These are phyloP conservation scores for Lichtheimia ramosa DNA, from an alignment of 371 early-diverging fungal species.

Conservation along the genomic window DNA sequence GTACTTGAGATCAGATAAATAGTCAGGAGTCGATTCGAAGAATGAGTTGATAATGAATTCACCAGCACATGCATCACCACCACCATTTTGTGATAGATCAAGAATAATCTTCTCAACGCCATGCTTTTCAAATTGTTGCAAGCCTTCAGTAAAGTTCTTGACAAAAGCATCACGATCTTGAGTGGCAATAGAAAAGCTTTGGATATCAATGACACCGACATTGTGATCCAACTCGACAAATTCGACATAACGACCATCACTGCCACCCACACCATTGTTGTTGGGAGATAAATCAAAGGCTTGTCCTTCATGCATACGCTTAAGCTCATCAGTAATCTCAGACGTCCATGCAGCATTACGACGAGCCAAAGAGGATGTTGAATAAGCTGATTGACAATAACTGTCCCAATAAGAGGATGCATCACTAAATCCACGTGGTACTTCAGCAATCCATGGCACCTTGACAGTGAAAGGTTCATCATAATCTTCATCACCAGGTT, in stretches of 20 bases:
- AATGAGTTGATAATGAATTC: slow-evolving; percentile 50
- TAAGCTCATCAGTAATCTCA: slow-evolving; percentile 30
- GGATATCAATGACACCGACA: slow-evolving; percentile 53
- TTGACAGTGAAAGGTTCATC: slow-evolving; percentile 50
- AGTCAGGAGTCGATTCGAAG: slow-evolving; percentile 44
- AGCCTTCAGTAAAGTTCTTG: slow-evolving; percentile 31
- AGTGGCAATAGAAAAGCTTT: slow-evolving; percentile 43
- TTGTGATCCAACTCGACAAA: slow-evolving; percentile 34
- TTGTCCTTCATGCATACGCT: slow-evolving; percentile 37
- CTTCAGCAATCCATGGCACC: slow-evolving; percentile 52
- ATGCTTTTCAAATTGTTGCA: slow-evolving; percentile 36
- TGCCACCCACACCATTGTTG: slow-evolving; percentile 25
- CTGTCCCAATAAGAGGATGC: slow-evolving; percentile 42
- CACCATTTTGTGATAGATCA: slow-evolving; percentile 49
- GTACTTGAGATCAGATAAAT: slow-evolving; percentile 48
- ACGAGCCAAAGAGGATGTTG: slow-evolving; percentile 11
- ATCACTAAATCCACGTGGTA: slow-evolving; percentile 31
- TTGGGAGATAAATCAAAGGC: slow-evolving; percentile 24
- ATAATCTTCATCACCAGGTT: slow-evolving; percentile 37
- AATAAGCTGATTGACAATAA: slow-evolving; percentile 42
- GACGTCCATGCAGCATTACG: slow-evolving; percentile 15
- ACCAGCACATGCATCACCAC: slow-evolving; percentile 56
- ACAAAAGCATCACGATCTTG: slow-evolving; percentile 38
- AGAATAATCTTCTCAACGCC: slow-evolving; percentile 48
- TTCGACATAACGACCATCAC: slow-evolving; percentile 33